Conservation (phyloP, 2,329 filamentous ascomycete species). For the Penicillium sp. region DNA sequence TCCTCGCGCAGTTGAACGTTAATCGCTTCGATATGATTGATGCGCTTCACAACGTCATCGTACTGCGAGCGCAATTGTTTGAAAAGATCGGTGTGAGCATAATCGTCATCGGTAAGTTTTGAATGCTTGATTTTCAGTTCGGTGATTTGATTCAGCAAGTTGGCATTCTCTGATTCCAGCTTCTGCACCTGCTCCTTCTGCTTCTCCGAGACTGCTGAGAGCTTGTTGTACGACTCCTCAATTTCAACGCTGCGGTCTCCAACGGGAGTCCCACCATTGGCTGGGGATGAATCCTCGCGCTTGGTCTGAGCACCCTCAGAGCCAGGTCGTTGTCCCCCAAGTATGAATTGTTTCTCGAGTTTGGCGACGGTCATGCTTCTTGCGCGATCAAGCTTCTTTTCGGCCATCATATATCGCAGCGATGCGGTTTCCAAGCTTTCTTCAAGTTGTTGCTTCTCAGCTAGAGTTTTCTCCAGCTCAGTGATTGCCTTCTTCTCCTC, state of each 20-base stretch:
- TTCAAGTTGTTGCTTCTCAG: slow-evolving; percentile 77
- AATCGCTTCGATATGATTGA: slow-evolving; percentile 84
- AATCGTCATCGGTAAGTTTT: slow-evolving; percentile 82
- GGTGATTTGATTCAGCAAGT: slow-evolving; percentile 71
- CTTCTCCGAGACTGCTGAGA: slow-evolving; percentile 67
- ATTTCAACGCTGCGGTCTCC: slow-evolving; percentile 59
- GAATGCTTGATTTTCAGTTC: slow-evolving; percentile 62
- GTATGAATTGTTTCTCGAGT: slow-evolving; percentile 79
- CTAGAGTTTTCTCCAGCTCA: slow-evolving; percentile 66
- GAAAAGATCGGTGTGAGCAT: slow-evolving; percentile 85
- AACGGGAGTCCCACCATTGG: slow-evolving; percentile 51
- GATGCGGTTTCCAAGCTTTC: slow-evolving; percentile 85
- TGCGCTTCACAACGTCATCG: slow-evolving; percentile 84
- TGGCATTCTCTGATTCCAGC: slow-evolving; percentile 69
- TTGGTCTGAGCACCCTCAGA: slow-evolving; percentile 45
- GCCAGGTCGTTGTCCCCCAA: slow-evolving; percentile 53
- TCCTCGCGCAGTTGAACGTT: slow-evolving; percentile 82
- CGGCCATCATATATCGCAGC: slow-evolving; percentile 85
- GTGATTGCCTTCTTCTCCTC: slow-evolving; percentile 74
- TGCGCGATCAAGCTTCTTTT: slow-evolving; percentile 85
- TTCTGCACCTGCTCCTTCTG: slow-evolving; percentile 84
- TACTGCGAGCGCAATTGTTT: slow-evolving; percentile 85
- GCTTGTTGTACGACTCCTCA: slow-evolving; percentile 70
- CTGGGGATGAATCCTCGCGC: slow-evolving; percentile 47
- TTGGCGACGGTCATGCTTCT: slow-evolving; percentile 88